Conservation (phyloP, 495 filamentous ascomycete species). For the Talaromyces borbonicus region DNA sequence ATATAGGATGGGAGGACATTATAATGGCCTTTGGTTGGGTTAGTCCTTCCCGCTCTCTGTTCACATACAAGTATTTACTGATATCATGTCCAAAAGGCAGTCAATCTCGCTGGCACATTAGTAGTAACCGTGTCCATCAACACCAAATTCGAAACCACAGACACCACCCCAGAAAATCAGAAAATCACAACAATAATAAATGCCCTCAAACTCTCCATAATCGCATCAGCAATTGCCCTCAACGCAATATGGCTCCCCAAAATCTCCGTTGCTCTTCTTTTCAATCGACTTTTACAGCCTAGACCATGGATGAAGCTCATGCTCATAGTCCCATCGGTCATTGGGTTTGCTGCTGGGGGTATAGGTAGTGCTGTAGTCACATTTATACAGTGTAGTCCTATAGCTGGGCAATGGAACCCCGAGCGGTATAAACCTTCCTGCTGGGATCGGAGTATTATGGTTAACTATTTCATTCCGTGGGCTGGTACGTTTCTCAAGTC, state of each 20-base stretch:
- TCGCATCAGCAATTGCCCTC: neutral
- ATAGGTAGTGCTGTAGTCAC: neutral
- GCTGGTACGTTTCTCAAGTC: neutral
- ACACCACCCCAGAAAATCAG: neutral
- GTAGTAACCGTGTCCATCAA: neutral
- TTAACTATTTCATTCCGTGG: neutral
- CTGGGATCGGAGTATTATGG: neutral
- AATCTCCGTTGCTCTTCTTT: constrained; percentile 2
- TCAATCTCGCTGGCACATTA: constrained; percentile 1
- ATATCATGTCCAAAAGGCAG: neutral
- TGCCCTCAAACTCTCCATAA: neutral
- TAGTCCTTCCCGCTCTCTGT: neutral
- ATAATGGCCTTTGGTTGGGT: constrained; percentile 5
- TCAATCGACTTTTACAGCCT: neutral
- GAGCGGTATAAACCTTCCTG: neutral
- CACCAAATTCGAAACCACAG: neutral
- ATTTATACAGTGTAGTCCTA: neutral
- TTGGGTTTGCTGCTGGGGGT: neutral
- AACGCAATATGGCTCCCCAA: constrained; percentile 1
- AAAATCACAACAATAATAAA: neutral
- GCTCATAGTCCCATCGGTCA: neutral
- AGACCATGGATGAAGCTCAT: neutral
- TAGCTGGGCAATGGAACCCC: constrained; percentile 3
- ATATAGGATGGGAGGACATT: constrained; percentile 1
- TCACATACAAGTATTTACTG: neutral